phyloP scores from a whole-genome alignment of 768 basidiomycete species.

The Naganishia randhawae region DNA sequence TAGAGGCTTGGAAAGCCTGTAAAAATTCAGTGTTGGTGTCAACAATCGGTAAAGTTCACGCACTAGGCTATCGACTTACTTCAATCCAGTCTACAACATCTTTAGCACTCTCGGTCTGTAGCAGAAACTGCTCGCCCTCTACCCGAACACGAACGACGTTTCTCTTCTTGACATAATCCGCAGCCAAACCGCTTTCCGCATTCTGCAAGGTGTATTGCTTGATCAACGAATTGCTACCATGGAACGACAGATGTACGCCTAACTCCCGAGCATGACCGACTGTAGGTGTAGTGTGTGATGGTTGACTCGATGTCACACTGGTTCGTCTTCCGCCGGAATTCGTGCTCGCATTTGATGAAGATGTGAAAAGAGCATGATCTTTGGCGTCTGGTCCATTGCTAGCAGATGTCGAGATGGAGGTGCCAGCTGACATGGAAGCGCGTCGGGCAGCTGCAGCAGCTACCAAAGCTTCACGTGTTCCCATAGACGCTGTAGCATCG shows the following conservation, averaged over 20 bases:
- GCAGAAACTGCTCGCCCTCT: conserved; percentile 93
- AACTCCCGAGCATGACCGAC: conserved; percentile 19
- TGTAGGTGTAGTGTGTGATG: conserved; percentile 12
- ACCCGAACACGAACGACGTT: conserved; percentile 87
- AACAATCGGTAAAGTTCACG: not conserved
- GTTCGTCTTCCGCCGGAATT: conserved; percentile 11
- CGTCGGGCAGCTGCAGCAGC: conserved; percentile 29
- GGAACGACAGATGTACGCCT: conserved; percentile 42
- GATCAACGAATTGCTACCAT: conserved; percentile 55
- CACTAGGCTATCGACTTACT: conserved; percentile 55
- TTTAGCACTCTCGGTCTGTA: conserved; percentile 78
- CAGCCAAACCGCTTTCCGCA: conserved; percentile 90
- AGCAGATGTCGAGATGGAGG: not conserved
- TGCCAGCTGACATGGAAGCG: conserved; percentile 22
- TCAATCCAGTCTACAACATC: conserved; percentile 95
- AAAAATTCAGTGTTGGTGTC: not conserved
- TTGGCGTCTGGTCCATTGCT: conserved; percentile 27
- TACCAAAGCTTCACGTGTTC: not conserved
- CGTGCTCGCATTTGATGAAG: conserved; percentile 22
- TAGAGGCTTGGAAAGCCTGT: conserved; percentile 84
- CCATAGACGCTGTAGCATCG: not conserved
- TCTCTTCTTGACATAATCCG: conserved; percentile 87
- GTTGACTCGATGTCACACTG: conserved; percentile 19
- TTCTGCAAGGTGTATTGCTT: conserved; percentile 75
- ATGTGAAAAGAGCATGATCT: conserved; percentile 30